phyloP scores from a whole-genome alignment of 495 filamentous ascomycete species.

The Aspergillus conjunctus region DNA sequence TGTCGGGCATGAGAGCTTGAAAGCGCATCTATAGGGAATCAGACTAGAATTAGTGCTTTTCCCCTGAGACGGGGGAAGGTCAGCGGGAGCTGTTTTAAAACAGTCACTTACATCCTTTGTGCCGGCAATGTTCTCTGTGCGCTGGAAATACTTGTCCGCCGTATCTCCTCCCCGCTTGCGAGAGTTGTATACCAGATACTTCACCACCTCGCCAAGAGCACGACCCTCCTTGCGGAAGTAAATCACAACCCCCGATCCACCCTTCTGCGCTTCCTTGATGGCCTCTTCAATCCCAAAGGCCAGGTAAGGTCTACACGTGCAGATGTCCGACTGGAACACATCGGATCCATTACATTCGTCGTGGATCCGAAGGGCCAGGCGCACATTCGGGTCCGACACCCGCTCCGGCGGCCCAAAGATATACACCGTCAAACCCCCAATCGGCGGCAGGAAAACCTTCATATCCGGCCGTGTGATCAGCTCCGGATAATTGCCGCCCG shows the following conservation, averaged over 20 bases:
- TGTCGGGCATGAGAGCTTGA: conserved; percentile 92
- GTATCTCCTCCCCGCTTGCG: conserved; percentile 70
- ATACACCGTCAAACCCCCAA: conserved; percentile 90
- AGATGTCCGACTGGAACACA: conserved; percentile 93
- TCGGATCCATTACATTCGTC: conserved; percentile 93
- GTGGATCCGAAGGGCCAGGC: conserved; percentile 80
- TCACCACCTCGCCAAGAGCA: conserved; percentile 87
- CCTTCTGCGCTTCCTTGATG: conserved; percentile 86
- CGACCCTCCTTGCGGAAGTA: conserved; percentile 95
- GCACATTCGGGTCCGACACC: conserved; percentile 78
- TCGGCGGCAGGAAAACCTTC: conserved; percentile 88
- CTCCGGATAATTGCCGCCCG: conserved; percentile 82
- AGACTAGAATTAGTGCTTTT: background rate
- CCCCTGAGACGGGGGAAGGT: no score
- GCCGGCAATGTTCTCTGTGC: conserved; percentile 91
- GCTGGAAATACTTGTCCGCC: conserved; percentile 88
- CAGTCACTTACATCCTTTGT: conserved; percentile 58
- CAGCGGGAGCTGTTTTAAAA: no score
- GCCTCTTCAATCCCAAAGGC: conserved; percentile 93
- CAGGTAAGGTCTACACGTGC: conserved; percentile 88
- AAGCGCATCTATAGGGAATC: conserved; percentile 68
- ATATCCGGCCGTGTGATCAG: conserved; percentile 85
- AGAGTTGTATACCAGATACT: conserved; percentile 91
- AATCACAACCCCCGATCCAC: conserved; percentile 87
- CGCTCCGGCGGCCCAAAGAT: conserved; percentile 86